Percentiles rank a stretch among this genome's conserved stretches.
Evolutionary conservation across 441 rosid genomes (phyloP).

Genomic region (Mallotus repandus): DNA sequence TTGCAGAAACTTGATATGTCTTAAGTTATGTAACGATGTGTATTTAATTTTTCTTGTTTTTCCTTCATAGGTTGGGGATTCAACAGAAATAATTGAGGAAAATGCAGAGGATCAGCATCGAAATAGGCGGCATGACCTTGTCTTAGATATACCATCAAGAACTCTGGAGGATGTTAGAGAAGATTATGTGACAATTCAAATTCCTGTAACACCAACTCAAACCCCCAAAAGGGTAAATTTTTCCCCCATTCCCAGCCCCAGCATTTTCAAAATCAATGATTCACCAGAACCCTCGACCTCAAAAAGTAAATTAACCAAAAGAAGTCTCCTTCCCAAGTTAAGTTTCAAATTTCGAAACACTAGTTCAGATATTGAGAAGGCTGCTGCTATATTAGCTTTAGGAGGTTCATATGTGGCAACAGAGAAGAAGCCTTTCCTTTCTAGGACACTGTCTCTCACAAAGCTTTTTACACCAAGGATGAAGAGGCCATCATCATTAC

Average conservation of each 20-base stretch:
- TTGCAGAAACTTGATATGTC: constrained; percentile 10
- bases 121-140: constrained; percentile 35
- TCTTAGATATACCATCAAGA: constrained; percentile 48
- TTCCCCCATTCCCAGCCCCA: constrained; percentile 75
- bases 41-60: constrained; percentile 13
- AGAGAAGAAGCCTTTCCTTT: constrained; percentile 43
- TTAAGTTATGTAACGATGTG: constrained; percentile 7
- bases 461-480: constrained; percentile 58
- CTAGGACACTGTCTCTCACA: constrained; percentile 72
- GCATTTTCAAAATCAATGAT: constrained; percentile 35
- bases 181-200: constrained; percentile 43
- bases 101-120: constrained; percentile 28
- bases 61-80: constrained; percentile 40
- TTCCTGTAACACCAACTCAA: constrained; percentile 53
- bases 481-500: constrained; percentile 63
- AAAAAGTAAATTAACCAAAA: constrained; percentile 43
- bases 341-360: constrained; percentile 57
- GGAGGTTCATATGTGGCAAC: constrained; percentile 49
- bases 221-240: constrained; percentile 76
- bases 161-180: constrained; percentile 43
- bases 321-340: constrained; percentile 60
- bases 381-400: constrained; percentile 70
- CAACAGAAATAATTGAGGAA: constrained; percentile 68
- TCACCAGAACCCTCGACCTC: constrained; percentile 47
- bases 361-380: constrained; percentile 73